These are phyloP conservation scores for Botrytis cinerea DNA, from an alignment of 2,329 filamentous ascomycete species.

Conservation along the genomic window DNA sequence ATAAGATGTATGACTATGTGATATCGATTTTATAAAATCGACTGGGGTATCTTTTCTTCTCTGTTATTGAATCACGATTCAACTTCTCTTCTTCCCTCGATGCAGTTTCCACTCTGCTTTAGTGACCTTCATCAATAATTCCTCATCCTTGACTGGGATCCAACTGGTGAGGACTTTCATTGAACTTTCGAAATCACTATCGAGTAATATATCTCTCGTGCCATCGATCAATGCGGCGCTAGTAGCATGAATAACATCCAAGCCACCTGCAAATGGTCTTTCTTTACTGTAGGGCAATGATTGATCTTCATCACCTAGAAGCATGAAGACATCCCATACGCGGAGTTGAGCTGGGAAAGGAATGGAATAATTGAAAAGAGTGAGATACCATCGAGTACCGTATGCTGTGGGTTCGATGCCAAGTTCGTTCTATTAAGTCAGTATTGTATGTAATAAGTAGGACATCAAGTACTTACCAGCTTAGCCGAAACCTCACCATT, in stretches of 20 bases:
- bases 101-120: constrained; percentile 80
- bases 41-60: neutral
- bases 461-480: constrained; percentile 60
- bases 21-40: constrained; percentile 5
- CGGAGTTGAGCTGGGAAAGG: constrained; percentile 92
- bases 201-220: constrained; percentile 81
- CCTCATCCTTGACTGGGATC: constrained; percentile 92
- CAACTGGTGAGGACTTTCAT: constrained; percentile 97
- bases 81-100: constrained; percentile 46
- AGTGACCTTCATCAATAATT: constrained; percentile 87
- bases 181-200: constrained; percentile 93
- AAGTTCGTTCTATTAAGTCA: constrained; percentile 62
- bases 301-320: constrained; percentile 75
- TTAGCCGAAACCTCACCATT: constrained; percentile 77
- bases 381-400: constrained; percentile 95
- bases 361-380: constrained; percentile 94
- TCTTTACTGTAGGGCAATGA: constrained; percentile 36
- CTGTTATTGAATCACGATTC: neutral
- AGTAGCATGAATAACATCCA: constrained; percentile 88
- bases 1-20: constrained; percentile 1
- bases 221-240: constrained; percentile 89
- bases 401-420: constrained; percentile 88
- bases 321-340: constrained; percentile 97
- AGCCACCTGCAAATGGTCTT: constrained; percentile 59
- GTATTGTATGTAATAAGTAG: constrained; percentile 3